phyloP scores from a whole-genome alignment of 2,329 filamentous ascomycete species.

The Aureobasidium pullulans region DNA sequence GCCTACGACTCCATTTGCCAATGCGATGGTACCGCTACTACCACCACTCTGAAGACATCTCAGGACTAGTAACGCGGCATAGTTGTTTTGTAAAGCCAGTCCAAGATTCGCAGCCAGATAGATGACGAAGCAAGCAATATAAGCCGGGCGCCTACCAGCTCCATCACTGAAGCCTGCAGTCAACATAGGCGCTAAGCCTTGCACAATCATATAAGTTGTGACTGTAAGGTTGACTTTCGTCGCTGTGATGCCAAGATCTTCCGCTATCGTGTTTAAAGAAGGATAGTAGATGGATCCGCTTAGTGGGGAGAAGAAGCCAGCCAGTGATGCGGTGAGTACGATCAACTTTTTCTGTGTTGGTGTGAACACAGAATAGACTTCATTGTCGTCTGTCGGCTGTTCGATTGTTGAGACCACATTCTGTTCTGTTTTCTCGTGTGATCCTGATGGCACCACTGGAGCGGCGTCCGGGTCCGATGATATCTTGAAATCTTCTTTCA shows the following conservation, averaged over 20 bases:
- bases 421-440: not conserved
- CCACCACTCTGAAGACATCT: constrained; percentile 57
- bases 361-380: constrained; percentile 27
- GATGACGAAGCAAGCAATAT: constrained; percentile 26
- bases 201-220: constrained; percentile 40
- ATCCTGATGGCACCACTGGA: not conserved
- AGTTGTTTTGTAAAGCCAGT: constrained; percentile 28
- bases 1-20: constrained; percentile 63
- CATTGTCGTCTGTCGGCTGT: not conserved
- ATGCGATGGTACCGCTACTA: constrained; percentile 61
- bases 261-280: constrained; percentile 26
- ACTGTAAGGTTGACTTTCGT: constrained; percentile 44
- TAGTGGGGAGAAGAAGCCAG: constrained; percentile 25
- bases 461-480: not conserved
- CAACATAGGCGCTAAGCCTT: constrained; percentile 27
- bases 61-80: constrained; percentile 48
- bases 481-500: not conserved
- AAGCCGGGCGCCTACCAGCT: constrained; percentile 27
- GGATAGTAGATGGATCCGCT: constrained; percentile 35
- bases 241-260: constrained; percentile 33
- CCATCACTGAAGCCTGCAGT: constrained; percentile 26
- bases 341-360: constrained; percentile 24
- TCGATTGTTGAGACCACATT: not conserved
- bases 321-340: constrained; percentile 23
- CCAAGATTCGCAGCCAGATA: constrained; percentile 29